Conservation (phyloP, 345 rosid genomes). For the Rhodomyrtus tomentosa region DNA sequence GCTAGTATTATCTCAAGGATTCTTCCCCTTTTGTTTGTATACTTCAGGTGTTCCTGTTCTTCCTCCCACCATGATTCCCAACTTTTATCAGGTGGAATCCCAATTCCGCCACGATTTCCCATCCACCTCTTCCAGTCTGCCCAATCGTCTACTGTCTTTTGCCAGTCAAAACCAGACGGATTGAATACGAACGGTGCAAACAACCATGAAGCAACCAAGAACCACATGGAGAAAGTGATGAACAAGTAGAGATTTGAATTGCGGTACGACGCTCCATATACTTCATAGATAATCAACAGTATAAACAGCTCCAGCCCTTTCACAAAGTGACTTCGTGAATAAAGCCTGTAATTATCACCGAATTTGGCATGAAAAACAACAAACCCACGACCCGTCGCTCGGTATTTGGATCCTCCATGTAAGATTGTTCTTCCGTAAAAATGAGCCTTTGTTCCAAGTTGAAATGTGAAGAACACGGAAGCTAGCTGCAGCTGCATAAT, state of each 20-base stretch:
- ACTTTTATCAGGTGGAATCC: conserved; percentile 50
- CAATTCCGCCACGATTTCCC: conserved; percentile 94
- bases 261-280: conserved; percentile 65
- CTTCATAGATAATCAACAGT: conserved; percentile 57
- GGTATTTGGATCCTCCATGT: conserved; percentile 83
- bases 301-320: conserved; percentile 78
- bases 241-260: conserved; percentile 57
- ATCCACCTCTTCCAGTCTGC: conserved; percentile 98
- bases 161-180: conserved; percentile 98
- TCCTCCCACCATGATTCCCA: conserved; percentile 99
- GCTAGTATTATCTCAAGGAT: conserved; percentile 69
- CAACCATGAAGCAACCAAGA: conserved; percentile 88
- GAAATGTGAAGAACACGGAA: conserved; percentile 90
- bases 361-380: conserved; percentile 91
- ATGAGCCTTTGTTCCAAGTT: conserved; percentile 95
- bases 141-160: conserved; percentile 94
- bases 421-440: conserved; percentile 85
- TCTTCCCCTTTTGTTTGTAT: conserved; percentile 57
- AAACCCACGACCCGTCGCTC: conserved; percentile 85
- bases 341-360: conserved; percentile 75
- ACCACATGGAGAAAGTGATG: conserved; percentile 86
- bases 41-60: conserved; percentile 79
- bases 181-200: conserved; percentile 92
- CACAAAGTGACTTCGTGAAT: conserved; percentile 91
- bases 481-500: conserved; percentile 98